phyloP scores from a whole-genome alignment of 345 rosid species.

The Arabidopsis arenosa region DNA sequence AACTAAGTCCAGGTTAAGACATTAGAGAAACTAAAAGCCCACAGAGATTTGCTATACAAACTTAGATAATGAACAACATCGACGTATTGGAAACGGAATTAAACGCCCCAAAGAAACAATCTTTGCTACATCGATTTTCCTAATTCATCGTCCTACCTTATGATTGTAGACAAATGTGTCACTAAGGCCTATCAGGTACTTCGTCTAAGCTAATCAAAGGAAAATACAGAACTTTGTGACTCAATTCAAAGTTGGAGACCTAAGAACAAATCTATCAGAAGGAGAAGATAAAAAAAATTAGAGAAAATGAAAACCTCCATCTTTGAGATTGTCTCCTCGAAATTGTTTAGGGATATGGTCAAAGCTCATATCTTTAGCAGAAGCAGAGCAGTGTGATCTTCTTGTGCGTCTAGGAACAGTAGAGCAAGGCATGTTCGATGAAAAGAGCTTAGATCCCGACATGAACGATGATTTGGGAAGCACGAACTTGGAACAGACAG shows the following conservation, averaged over 20 bases:
- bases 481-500: slow-evolving; percentile 31
- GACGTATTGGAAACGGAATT: neutral
- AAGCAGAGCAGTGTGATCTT: slow-evolving; percentile 49
- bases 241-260: slow-evolving; percentile 6
- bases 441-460: slow-evolving; percentile 49
- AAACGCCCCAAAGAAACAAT: neutral
- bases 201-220: slow-evolving; percentile 1
- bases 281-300: neutral
- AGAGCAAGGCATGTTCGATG: slow-evolving; percentile 41
- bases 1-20: neutral
- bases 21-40: neutral
- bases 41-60: neutral
- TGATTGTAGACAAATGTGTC: neutral
- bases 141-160: slow-evolving; percentile 7
- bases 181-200: neutral
- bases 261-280: neutral
- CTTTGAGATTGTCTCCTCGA: slow-evolving; percentile 73
- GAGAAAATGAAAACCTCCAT: slow-evolving; percentile 60
- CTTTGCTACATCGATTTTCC: neutral
- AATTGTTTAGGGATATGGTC: slow-evolving; percentile 84
- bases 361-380: slow-evolving; percentile 51
- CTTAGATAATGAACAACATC: neutral
- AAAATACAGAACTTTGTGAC: neutral
- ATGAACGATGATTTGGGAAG: slow-evolving; percentile 54
- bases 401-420: slow-evolving; percentile 33